Evolutionary conservation across 2,329 filamentous ascomycete species (phyloP).

Genomic region (Ilyonectria destructans): DNA sequence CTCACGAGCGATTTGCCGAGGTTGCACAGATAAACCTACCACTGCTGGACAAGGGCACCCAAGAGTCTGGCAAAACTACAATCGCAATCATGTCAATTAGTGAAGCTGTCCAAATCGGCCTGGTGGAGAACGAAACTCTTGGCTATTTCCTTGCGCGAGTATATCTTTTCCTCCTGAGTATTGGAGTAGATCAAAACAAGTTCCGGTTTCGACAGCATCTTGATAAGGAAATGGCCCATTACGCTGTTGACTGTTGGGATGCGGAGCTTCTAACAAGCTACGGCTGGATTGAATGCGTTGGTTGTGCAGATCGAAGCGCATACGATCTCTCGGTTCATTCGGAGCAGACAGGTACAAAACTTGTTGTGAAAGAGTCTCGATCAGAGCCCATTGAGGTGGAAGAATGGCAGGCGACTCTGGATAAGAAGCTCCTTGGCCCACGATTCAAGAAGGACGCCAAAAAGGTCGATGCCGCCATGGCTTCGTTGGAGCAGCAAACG

Average conservation of each 20-base stretch:
- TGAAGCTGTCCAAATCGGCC: conserved; percentile 84
- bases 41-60: conserved; percentile 87
- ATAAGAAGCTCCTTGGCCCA: conserved; percentile 97
- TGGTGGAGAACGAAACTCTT: conserved; percentile 97
- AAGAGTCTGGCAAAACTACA: conserved; percentile 88
- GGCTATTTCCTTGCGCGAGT: conserved; percentile 98
- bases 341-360: conserved; percentile 90
- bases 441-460: conserved; percentile 96
- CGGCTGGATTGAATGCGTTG: conserved; percentile 98
- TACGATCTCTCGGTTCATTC: conserved; percentile 95
- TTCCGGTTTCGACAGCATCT: conserved; percentile 98
- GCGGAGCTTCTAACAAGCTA: conserved; percentile 92
- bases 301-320: conserved; percentile 94
- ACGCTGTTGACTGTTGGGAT: conserved; percentile 98
- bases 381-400: conserved; percentile 85
- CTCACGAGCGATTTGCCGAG: conserved; percentile 89
- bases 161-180: conserved; percentile 88
- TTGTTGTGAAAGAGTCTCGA: conserved; percentile 87
- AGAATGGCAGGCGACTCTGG: conserved; percentile 89
- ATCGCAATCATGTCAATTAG: conserved; percentile 82
- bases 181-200: conserved; percentile 90
- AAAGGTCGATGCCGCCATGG: conserved; percentile 84
- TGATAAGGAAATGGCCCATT: conserved; percentile 85
- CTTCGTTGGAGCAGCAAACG: conserved; percentile 78
- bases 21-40: conserved; percentile 87